A percentile compares a stretch with the other conserved stretches of the same genome.
These are phyloP conservation scores for Vigna trinervia DNA, from an alignment of 306 rosid genomes.

Conservation along the genomic window DNA sequence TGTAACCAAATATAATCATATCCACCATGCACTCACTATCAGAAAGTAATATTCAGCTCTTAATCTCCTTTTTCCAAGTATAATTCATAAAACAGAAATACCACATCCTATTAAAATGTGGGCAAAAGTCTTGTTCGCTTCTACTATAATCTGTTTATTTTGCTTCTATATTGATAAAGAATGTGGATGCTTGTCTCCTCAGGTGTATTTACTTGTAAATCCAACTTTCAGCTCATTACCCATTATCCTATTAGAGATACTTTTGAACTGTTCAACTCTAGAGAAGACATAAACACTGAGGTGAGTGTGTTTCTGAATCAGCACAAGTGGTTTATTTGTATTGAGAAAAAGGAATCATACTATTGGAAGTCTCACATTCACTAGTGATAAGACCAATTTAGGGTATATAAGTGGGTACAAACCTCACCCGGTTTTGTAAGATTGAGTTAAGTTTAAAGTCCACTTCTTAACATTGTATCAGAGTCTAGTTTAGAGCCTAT, in stretches of 20 bases:
- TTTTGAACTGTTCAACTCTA: neutral
- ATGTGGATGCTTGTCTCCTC: neutral
- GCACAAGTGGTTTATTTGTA: too few species aligned
- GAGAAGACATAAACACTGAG: too few species aligned
- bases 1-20: neutral
- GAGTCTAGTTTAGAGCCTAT: too few species aligned
- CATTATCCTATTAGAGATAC: neutral
- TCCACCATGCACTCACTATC: neutral
- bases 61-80: neutral
- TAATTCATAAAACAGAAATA: constrained; percentile 23
- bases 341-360: too few species aligned
- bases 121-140: neutral
- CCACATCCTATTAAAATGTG: neutral
- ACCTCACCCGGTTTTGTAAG: too few species aligned
- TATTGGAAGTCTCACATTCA: too few species aligned
- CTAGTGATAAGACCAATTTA: too few species aligned
- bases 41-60: neutral
- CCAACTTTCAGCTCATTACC: neutral
- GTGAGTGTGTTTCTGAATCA: too few species aligned
- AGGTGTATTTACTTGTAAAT: neutral
- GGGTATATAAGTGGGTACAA: too few species aligned
- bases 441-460: too few species aligned
- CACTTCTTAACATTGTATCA: too few species aligned
- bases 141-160: neutral
- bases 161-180: constrained; percentile 2